Percentiles rank a stretch among this genome's conserved stretches.
These are phyloP conservation scores for Musa schizocarpa DNA, from an alignment of 176 grass and related monocot genomes.

Conservation along the genomic window DNA sequence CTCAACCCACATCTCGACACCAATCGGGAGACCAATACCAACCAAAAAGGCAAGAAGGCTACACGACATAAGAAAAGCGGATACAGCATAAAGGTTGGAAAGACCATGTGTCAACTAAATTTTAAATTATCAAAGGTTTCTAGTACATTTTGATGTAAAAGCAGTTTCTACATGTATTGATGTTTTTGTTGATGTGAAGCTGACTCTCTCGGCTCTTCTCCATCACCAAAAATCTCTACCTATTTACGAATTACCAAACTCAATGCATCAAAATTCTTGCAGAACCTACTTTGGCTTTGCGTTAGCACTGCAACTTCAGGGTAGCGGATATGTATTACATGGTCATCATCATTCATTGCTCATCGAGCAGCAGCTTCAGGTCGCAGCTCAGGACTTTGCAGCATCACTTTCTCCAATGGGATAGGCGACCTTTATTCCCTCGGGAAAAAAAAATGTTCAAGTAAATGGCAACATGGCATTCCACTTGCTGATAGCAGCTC, in stretches of 20 bases:
- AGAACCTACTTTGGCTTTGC: slow-evolving; percentile 31
- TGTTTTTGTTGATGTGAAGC: slow-evolving; percentile 37
- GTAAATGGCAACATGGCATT: slow-evolving; percentile 5
- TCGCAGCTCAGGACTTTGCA: background rate
- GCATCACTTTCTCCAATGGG: slow-evolving; percentile 1
- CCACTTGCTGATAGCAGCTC: slow-evolving; percentile 5
- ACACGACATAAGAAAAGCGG: background rate
- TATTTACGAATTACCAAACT: slow-evolving; percentile 57
- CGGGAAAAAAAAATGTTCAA: slow-evolving; percentile 2
- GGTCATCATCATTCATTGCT: slow-evolving; percentile 22
- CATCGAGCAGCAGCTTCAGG: slow-evolving; percentile 1
- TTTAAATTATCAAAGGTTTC: slow-evolving; percentile 29
- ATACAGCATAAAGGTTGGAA: background rate
- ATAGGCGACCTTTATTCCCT: slow-evolving; percentile 25
- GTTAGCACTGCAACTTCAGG: slow-evolving; percentile 25
- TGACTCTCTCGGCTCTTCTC: slow-evolving; percentile 21
- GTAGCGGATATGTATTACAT: slow-evolving; percentile 37
- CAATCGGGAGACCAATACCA: background rate
- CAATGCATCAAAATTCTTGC: slow-evolving; percentile 49
- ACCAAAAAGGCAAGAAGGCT: background rate
- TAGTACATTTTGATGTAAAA: slow-evolving; percentile 51
- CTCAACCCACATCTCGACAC: background rate
- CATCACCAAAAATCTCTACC: slow-evolving; percentile 28
- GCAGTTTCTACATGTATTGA: slow-evolving; percentile 50
- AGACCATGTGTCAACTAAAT: background rate